These are phyloP conservation scores for Claviceps quebecensis DNA, from an alignment of 2,329 filamentous ascomycete genomes.

Conservation along the genomic window DNA sequence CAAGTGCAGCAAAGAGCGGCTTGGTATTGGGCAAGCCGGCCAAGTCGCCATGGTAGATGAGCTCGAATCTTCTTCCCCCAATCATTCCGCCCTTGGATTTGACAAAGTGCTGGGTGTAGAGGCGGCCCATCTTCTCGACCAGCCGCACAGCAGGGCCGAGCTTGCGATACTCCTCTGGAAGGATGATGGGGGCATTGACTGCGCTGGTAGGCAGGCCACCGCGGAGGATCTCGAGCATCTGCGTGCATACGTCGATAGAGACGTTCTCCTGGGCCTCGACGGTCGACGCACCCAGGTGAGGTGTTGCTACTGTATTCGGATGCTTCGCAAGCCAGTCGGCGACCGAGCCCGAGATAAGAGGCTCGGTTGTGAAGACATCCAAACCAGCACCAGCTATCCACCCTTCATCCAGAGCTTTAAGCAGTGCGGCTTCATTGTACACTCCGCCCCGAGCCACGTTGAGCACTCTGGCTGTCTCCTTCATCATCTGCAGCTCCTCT, in stretches of 20 bases:
- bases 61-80: conserved; percentile 56
- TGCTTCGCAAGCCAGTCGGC: conserved; percentile 53
- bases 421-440: conserved; percentile 60
- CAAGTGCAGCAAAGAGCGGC: conserved; percentile 62
- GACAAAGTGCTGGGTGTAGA: conserved; percentile 66
- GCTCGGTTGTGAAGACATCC: conserved; percentile 69
- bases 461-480: conserved; percentile 55
- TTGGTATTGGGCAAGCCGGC: conserved; percentile 60
- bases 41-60: conserved; percentile 64
- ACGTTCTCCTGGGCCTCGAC: conserved; percentile 77
- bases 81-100: conserved; percentile 27
- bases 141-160: conserved; percentile 64
- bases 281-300: conserved; percentile 67
- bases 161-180: conserved; percentile 67
- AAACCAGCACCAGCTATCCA: conserved; percentile 65
- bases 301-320: conserved; percentile 60
- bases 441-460: conserved; percentile 73
- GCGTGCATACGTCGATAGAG: conserved; percentile 67
- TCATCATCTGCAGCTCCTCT: conserved; percentile 56
- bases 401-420: conserved; percentile 54
- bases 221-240: conserved; percentile 58
- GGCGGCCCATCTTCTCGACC: conserved; percentile 63
- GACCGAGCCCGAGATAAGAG: conserved; percentile 38
- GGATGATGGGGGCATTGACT: conserved; percentile 69
- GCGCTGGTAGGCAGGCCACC: conserved; percentile 62